These are phyloP conservation scores for Citrus australasica DNA, from an alignment of 345 rosid species.

Conservation along the genomic window DNA sequence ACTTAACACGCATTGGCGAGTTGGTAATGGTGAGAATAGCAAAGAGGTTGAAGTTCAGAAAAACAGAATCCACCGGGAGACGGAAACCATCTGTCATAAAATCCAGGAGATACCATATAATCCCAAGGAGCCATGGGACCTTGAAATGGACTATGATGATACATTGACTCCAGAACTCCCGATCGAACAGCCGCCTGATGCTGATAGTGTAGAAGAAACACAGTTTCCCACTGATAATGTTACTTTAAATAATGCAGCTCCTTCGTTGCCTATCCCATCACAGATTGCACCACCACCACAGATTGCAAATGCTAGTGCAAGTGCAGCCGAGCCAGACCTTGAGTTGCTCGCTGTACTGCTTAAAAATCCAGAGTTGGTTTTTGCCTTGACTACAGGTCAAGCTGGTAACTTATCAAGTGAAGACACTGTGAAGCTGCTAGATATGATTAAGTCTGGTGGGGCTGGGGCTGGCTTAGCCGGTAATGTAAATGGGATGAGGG, in stretches of 20 bases:
- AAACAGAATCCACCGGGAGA: slow-evolving; percentile 82
- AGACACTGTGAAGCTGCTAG: slow-evolving; percentile 80
- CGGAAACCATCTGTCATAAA: slow-evolving; percentile 57
- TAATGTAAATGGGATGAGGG: slow-evolving; percentile 26
- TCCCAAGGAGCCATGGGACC: slow-evolving; percentile 97
- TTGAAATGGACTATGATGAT: slow-evolving; percentile 92
- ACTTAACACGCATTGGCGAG: slow-evolving; percentile 60
- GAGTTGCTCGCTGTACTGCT: slow-evolving; percentile 93
- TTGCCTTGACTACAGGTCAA: slow-evolving; percentile 86
- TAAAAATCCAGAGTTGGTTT: slow-evolving; percentile 85
- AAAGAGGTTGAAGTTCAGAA: slow-evolving; percentile 84
- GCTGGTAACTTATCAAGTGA: slow-evolving; percentile 55
- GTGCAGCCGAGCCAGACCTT: slow-evolving; percentile 65
- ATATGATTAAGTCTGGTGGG: slow-evolving; percentile 64
- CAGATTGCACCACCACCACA: not conserved
- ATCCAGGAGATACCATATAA: slow-evolving; percentile 64
- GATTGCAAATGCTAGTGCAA: slow-evolving; percentile 9
- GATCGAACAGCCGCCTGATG: slow-evolving; percentile 76
- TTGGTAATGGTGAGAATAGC: slow-evolving; percentile 83
- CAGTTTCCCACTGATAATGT: slow-evolving; percentile 38
- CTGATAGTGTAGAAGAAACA: slow-evolving; percentile 43
- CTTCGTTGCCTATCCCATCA: slow-evolving; percentile 38
- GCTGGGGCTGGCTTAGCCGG: slow-evolving; percentile 32
- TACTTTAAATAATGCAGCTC: slow-evolving; percentile 24
- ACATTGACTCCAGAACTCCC: slow-evolving; percentile 82